Base-by-base conservation (phyloP, 306 rosid genomes). In the Quillaja saponaria region DNA sequence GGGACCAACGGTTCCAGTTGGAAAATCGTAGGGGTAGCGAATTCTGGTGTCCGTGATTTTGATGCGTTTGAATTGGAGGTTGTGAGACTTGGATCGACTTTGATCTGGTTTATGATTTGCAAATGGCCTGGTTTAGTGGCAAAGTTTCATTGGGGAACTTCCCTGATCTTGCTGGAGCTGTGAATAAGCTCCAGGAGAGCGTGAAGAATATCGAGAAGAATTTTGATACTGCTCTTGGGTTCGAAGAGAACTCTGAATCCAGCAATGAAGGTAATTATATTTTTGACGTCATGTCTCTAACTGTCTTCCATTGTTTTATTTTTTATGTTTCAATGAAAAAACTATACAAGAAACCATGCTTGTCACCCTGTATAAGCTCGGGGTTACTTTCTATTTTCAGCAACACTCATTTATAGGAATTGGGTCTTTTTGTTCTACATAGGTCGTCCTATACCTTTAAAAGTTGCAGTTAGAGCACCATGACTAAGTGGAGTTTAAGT, bases 171-270 rank as follows among this genome's bases (percentile, higher is more conserved):
- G 88, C 99, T 46, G 99, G 99, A 37, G 97, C 97, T 7, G 99
- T 94, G 19, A 94, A 94, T 71, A 94, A 94, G 88, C 85, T 94
- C 60, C 99, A 94, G 71, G 99, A 94, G 85, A 94, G 99, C 76
- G 99, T 94, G 17, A 94, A 94, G 85, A 94, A 61, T 74, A 94
- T 94, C 20, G 99, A 94, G 83, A 94, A 85, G 90, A 94, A 94
- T 77, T 94, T 94, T 37, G 99, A 94, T 69, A 76, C 37, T 28
- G 99, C 99, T 63, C 96, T 94, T 10, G 97, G 99, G 6, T 81
- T 85, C 5, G 99, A 94, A 57, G 99, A 81, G 58, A 85, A 72
- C 67, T 59, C 78, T 9, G 88, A 92, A 41, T 86, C 95, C 79
- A 81, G 81, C 80, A 65, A 47, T 71, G 96, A 94, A 81, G 99